These are phyloP conservation scores for Cryptosporidium canis DNA, from an alignment of 169 alveolate genomes.

Conservation along the genomic window DNA sequence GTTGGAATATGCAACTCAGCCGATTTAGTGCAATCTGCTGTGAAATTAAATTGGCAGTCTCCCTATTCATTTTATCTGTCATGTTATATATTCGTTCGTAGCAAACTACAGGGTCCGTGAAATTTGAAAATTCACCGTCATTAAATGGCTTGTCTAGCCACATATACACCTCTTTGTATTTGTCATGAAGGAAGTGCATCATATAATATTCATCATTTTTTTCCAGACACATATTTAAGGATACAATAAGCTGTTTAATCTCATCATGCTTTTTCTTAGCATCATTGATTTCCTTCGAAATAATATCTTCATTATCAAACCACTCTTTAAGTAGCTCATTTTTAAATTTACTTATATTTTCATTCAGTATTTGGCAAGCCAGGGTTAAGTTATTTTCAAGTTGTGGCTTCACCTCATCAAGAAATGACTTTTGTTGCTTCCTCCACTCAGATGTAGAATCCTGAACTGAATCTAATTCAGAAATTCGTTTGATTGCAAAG, in stretches of 20 bases:
- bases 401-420: constrained; percentile 62
- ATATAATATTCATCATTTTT: constrained; percentile 48
- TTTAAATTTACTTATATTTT: constrained; percentile 2
- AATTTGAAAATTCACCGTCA: constrained; percentile 19
- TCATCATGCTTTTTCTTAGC: constrained; percentile 56
- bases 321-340: constrained; percentile 57
- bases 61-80: constrained; percentile 59
- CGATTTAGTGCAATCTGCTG: constrained; percentile 61
- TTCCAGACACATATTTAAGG: constrained; percentile 7
- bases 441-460: constrained; percentile 61
- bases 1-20: constrained; percentile 64
- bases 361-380: constrained; percentile 61
- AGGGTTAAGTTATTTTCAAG: constrained; percentile 32
- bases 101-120: constrained; percentile 66
- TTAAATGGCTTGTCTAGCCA: constrained; percentile 67
- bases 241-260: constrained; percentile 22
- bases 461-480: constrained; percentile 55
- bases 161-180: constrained; percentile 37
- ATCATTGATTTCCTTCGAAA: constrained; percentile 55
- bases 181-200: constrained; percentile 65
- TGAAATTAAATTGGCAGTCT: constrained; percentile 34
- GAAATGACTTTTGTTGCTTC: constrained; percentile 9
- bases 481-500: constrained; percentile 35
- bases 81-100: constrained; percentile 37
- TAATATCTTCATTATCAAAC: constrained; percentile 61